phyloP scores from a whole-genome alignment of 768 basidiomycete species.

The Boletus fagicola region DNA sequence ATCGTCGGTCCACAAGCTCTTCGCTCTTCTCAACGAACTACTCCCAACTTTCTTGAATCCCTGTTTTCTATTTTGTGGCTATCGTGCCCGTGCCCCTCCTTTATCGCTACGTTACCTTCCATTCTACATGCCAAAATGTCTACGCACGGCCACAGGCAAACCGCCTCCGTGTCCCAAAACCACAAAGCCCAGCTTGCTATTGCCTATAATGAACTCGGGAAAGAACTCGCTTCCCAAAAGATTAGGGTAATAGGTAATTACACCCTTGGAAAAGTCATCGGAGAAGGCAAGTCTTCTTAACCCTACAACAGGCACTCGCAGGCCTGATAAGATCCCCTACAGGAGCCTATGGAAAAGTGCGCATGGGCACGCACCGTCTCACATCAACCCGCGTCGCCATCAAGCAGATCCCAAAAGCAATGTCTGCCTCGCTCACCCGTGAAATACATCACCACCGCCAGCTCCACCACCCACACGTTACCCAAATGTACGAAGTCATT shows the following conservation, averaged over 20 bases:
- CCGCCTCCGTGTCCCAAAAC: constrained; percentile 65
- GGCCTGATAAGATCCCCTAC: constrained; percentile 24
- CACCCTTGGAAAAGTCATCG: constrained; percentile 89
- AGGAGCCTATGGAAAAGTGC: constrained; percentile 96
- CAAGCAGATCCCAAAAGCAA: constrained; percentile 95
- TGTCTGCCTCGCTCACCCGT: constrained; percentile 88
- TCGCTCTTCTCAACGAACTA: constrained; percentile 4
- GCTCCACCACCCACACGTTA: constrained; percentile 92
- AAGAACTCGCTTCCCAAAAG: constrained; percentile 88
- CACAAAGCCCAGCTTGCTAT: constrained; percentile 87
- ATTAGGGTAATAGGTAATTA: constrained; percentile 93
- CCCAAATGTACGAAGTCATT: constrained; percentile 96
- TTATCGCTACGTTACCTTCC: constrained; percentile 30
- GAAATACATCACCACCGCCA: constrained; percentile 99
- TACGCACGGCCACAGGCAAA: constrained; percentile 56
- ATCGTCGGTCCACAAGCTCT: not conserved
- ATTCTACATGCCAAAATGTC: constrained; percentile 43
- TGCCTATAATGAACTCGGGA: constrained; percentile 97
- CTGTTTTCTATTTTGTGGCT: constrained; percentile 29
- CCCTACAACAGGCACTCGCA: constrained; percentile 10
- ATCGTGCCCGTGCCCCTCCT: constrained; percentile 35
- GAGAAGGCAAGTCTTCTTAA: constrained; percentile 68
- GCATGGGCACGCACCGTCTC: constrained; percentile 90
- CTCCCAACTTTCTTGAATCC: constrained; percentile 17
- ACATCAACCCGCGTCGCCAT: constrained; percentile 91